Base-by-base conservation (phyloP, 2,329 filamentous ascomycete species). In the Ophiostoma sp. region DNA sequence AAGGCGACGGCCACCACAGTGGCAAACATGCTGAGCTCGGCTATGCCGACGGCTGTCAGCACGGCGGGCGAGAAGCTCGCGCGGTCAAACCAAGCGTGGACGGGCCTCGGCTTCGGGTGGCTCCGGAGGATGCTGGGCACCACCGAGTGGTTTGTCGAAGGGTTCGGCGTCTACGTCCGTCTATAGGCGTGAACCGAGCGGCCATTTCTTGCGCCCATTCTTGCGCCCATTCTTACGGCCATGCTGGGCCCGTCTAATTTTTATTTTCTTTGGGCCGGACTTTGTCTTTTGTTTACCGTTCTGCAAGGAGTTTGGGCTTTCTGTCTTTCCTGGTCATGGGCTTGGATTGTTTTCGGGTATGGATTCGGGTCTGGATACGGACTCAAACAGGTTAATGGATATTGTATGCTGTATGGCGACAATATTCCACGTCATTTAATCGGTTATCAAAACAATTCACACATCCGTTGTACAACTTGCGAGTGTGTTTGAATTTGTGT, bases 121-220 rank as follows among this genome's bases (percentile, higher is more conserved):
- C 80, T 97, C 72, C 86, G 93, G 75, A 93, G 88, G 76, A 79
- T 96, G 68, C 79, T 97, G 68, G 94, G 93, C 4, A 87, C 88
- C 79, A 88, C 91, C 76, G 94, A 97, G 79, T 96, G 94, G 92
- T 87, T 91, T 75, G 86, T 99, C 73, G 93, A 94, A 71, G 97
- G 94, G 79, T 85, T 99, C 79, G 93, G 97, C 79, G 87, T 98
- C 39, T 89, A 94, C 75, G 88, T 98, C 69, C 84, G 92, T 73
- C 81, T 97, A 73, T 71, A 20, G 35, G 8, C 17, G 39, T 41
- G 44, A n/a, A 20, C 44, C 7, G 44, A 7, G 13, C 17, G 20
- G 17, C 5, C 20, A 3, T 57, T 57, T 27, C 10, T 48, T 48
- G 44, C n/a, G n/a, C n/a, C n/a, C n/a, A n/a, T n/a, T n/a, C n/a